Conservation (phyloP, 2,329 filamentous ascomycete genomes). For the Neophaeococcomyces aloes region DNA sequence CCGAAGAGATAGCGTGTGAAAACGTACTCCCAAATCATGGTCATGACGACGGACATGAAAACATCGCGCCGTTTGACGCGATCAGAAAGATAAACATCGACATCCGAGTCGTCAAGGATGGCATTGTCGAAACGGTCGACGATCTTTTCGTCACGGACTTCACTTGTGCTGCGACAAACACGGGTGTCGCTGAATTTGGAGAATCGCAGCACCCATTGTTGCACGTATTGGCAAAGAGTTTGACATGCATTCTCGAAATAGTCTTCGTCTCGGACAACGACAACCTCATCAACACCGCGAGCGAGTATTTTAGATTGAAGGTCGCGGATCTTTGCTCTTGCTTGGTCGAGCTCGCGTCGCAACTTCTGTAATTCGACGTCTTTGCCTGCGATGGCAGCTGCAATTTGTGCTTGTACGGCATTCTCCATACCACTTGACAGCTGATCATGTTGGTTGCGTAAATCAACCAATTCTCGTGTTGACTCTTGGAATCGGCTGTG, state of each 20-base stretch:
- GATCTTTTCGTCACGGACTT: conserved; percentile 84
- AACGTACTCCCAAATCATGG: conserved; percentile 98
- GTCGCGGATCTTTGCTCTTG: conserved; percentile 50
- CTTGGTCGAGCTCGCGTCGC: conserved; percentile 64
- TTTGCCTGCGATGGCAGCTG: conserved; percentile 61
- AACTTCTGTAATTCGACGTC: conserved; percentile 73
- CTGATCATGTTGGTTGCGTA: conserved; percentile 53
- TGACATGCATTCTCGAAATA: conserved; percentile 93
- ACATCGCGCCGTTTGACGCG: conserved; percentile 81
- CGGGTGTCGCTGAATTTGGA: conserved; percentile 95
- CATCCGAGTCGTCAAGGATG: conserved; percentile 86
- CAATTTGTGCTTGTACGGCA: conserved; percentile 51
- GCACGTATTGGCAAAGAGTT: conserved; percentile 86
- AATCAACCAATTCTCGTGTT: conserved; percentile 57
- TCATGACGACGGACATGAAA: conserved; percentile 98
- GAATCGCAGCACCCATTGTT: conserved; percentile 96
- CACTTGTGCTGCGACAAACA: conserved; percentile 68
- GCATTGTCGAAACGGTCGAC: conserved; percentile 91
- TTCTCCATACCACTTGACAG: conserved; percentile 54
- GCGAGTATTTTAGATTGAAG: conserved; percentile 49
- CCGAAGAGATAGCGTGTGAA: conserved; percentile 97
- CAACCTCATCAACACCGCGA: conserved; percentile 52
- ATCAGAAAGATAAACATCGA: conserved; percentile 77
- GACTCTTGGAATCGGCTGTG: conserved; percentile 48
- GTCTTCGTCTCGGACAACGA: conserved; percentile 75